These are phyloP conservation scores for Orbilia ellipsospora DNA, from an alignment of 2,329 filamentous ascomycete genomes.

Conservation along the genomic window DNA sequence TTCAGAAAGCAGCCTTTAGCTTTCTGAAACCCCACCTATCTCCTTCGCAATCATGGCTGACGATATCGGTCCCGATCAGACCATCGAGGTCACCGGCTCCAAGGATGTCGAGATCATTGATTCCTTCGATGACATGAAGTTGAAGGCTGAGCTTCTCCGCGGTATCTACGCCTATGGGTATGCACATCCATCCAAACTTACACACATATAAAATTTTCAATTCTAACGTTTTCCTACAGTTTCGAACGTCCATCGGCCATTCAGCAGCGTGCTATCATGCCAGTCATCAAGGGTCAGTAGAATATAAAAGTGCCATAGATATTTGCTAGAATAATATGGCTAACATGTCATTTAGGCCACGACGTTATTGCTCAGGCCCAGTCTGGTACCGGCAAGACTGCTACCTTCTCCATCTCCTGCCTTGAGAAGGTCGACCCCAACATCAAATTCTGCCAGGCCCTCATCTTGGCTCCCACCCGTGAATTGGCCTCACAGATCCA, in stretches of 20 bases:
- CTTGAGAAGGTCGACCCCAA: slow-evolving; percentile 98
- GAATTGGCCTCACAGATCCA: slow-evolving; percentile 99
- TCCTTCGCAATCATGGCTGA: slow-evolving; percentile 54
- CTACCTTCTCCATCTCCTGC: slow-evolving; percentile 98
- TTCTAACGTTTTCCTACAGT: slow-evolving; percentile 64
- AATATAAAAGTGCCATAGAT: slow-evolving; percentile 54
- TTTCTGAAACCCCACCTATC: slow-evolving; percentile 34
- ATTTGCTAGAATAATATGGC: slow-evolving; percentile 6
- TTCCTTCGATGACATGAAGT: slow-evolving; percentile 97
- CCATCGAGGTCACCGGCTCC: slow-evolving; percentile 94
- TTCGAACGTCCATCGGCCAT: slow-evolving; percentile 99
- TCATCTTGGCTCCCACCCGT: slow-evolving; percentile 97
- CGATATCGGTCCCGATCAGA: slow-evolving; percentile 15
- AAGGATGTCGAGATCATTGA: slow-evolving; percentile 99
- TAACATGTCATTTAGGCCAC: slow-evolving; percentile 71
- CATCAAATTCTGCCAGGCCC: slow-evolving; percentile 96
- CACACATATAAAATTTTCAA: not conserved
- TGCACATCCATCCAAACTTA: slow-evolving; percentile 10
- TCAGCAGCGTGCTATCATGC: slow-evolving; percentile 99
- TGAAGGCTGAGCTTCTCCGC: slow-evolving; percentile 96
- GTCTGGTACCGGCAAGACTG: slow-evolving; percentile 99
- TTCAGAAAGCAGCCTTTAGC: slow-evolving; percentile 39
- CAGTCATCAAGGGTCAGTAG: slow-evolving; percentile 95
- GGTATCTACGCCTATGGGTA: slow-evolving; percentile 93
- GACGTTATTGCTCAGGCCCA: slow-evolving; percentile 99